Base-by-base conservation (phyloP, 176 grass and related monocot genomes). In the Poa annua region DNA sequence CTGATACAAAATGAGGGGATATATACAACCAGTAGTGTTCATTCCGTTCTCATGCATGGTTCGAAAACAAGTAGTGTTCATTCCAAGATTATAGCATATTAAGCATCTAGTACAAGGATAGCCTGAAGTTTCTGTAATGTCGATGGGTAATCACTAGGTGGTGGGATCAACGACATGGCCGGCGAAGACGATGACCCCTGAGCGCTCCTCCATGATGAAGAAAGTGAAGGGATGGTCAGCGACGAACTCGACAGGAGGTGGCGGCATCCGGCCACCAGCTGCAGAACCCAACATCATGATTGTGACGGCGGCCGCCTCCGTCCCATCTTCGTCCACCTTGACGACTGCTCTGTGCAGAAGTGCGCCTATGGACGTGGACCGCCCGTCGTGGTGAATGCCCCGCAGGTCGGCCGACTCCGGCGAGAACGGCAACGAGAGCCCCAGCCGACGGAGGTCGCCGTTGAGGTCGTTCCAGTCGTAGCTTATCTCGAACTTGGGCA, bases 381-480 rank as follows among this genome's bases (percentile, higher is more conserved):
- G 8, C 3, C 22, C 5, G 0, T 61, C 4, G 44, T 45, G 44
- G 56, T 2, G 80, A 9, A 80, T 55, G 55, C 77, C 45, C 0
- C 12, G 33, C 21, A 81, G 69, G 35, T 86, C 69, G 5, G 47
- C 45, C 0, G 3, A 12, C 22, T 65, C 32, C 56, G 0, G 21
- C 4, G 67, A 80, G 76, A 86, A 86, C 2, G 66, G 76, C 66
- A 86, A 66, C n/a, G 29, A 41, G 47, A 81, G 77, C 2, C 68
- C 57, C 47, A 81, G 45, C 15, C 5, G 33, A 1, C 0, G 0
- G 20, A 80, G 84, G 24, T 29, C 77, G 8, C 0, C 0, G 17
- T 6, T 6, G 11, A 86, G 77, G 21, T 32, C 4, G 4, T 6
- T 36, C 76, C 66, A 52, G 2, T 8, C 4, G 11, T 74, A 86